Percentiles rank a stretch among this genome's conserved stretches.
These are phyloP conservation scores for Diaporthe helianthi DNA, from an alignment of 2,329 filamentous ascomycete species.

Conservation along the genomic window DNA sequence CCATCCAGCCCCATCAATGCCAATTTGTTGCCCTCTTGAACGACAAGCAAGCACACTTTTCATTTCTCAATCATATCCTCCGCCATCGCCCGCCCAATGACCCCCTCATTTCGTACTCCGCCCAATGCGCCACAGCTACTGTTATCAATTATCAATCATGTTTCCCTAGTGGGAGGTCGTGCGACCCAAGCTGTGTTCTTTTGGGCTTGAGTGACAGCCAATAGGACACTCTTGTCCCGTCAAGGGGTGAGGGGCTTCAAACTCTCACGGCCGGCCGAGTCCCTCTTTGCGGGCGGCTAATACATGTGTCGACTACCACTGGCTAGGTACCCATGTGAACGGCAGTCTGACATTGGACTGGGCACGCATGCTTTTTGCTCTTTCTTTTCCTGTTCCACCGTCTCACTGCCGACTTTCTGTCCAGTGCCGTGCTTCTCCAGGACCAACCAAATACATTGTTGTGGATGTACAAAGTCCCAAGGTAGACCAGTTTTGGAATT, in stretches of 20 bases:
- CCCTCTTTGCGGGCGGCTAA: conserved; percentile 9
- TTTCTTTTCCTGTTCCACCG: background rate
- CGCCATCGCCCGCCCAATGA: background rate
- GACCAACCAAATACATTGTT: background rate
- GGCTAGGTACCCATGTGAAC: conserved; percentile 19
- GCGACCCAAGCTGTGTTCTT: conserved; percentile 16
- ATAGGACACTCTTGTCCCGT: conserved; percentile 1
- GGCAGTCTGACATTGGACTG: conserved; percentile 21
- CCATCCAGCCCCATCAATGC: no score
- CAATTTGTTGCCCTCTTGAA: no score
- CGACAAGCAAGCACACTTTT: background rate
- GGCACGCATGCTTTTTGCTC: conserved; percentile 9
- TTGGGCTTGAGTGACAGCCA: conserved; percentile 8
- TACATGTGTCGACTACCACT: background rate
- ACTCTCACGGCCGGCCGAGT: conserved; percentile 13
- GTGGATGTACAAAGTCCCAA: no score
- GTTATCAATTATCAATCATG: background rate
- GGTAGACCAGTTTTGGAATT: background rate
- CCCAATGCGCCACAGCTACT: conserved; percentile 15
- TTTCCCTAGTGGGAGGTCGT: conserved; percentile 8
- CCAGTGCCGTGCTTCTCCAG: conserved; percentile 4
- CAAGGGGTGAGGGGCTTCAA: conserved; percentile 18
- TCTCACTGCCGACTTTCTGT: background rate
- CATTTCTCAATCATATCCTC: background rate
- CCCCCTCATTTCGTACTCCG: background rate